Evolutionary conservation across 192 early-diverging fungal genomes (phyloP), one percentile per base, ranked within the genome.

Genomic region (Geranomyces michiganensis): DNA sequence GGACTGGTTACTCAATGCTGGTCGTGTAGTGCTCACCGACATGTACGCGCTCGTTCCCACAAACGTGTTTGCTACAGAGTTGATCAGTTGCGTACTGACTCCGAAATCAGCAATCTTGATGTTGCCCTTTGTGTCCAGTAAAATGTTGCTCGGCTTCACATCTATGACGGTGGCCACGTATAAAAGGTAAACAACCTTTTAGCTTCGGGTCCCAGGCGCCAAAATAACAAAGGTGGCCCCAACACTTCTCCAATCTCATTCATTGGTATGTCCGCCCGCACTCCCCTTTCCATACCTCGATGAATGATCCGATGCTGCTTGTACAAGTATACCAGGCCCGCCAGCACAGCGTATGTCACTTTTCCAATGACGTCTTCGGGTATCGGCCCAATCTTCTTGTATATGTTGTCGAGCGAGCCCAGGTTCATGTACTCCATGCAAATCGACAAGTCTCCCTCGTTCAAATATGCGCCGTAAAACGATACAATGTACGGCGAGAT

Each of bases 21-120:
- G 44, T 56, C 32, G 62, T 29, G 43, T 59, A 56, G 15, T 62
- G 65, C 19, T 27, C 85, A 92, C 91, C 51, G 95, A 92, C 92
- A 99, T 94, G 68, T 99, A 99, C 63, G 91, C 93, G 74, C 91
- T 91, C 19, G 98, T 99, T 22, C 98, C 98, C 0, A 93, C 92
- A 87, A 99, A 99, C 1, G 96, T 98, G 65, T 92, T 86, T 6
- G 94, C 98, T n/a, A 79, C 67, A 13, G 94, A 93, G 62, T 96
- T 90, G 51, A 93, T 89, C 33, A 95, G 75, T 77, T 97, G 89
- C 12, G 93, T 93, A 9, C 91, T 93, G 7, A 99, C 98, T 30
- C 96, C 96, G 82, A 99, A 96, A 78, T 99, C 96, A 60, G 93
- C 96, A 30, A 99, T 86, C 73, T 99, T 99, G 71, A 99, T 91